A percentile compares a stretch with the other conserved stretches of the same genome.
Conservation (phyloP, 768 basidiomycete species). For the Daedalea quercina region DNA sequence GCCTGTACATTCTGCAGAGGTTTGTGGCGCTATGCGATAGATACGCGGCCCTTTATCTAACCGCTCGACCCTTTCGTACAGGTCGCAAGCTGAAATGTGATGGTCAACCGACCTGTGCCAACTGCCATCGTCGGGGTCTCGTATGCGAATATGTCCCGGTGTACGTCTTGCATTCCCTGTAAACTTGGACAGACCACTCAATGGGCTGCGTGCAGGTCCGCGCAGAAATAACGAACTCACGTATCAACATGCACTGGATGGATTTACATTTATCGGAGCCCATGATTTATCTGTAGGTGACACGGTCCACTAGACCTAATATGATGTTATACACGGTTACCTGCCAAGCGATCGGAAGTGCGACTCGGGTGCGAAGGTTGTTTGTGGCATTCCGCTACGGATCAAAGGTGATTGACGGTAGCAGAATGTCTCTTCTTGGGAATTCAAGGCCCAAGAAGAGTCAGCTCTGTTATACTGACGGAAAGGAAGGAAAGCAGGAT, state of each 20-base stretch:
- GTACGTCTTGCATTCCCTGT: slow-evolving; percentile 32
- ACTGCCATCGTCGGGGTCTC: slow-evolving; percentile 54
- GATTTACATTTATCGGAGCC: background rate
- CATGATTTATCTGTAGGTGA: background rate
- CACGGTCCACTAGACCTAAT: background rate
- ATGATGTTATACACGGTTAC: background rate
- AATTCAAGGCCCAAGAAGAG: background rate
- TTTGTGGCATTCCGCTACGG: background rate
- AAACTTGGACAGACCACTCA: background rate
- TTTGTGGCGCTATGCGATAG: slow-evolving; percentile 14
- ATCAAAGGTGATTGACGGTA: background rate
- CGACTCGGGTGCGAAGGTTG: background rate
- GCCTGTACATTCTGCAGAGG: slow-evolving; percentile 73
- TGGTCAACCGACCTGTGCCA: slow-evolving; percentile 59
- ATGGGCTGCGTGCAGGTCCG: slow-evolving; percentile 5
- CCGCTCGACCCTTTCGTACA: slow-evolving; percentile 18
- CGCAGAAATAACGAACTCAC: slow-evolving; percentile 6
- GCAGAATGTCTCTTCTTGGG: background rate
- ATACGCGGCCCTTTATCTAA: slow-evolving; percentile 1
- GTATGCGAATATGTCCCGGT: slow-evolving; percentile 60
- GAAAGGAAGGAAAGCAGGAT: no score
- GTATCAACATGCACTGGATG: background rate
- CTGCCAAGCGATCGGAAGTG: background rate
- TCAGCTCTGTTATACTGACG: no score
- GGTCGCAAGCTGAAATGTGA: slow-evolving; percentile 73